Evolutionary conservation across 495 filamentous ascomycete species (phyloP), one percentile per base, ranked within the genome.

Genomic region (Talaromyces thailandensis): DNA sequence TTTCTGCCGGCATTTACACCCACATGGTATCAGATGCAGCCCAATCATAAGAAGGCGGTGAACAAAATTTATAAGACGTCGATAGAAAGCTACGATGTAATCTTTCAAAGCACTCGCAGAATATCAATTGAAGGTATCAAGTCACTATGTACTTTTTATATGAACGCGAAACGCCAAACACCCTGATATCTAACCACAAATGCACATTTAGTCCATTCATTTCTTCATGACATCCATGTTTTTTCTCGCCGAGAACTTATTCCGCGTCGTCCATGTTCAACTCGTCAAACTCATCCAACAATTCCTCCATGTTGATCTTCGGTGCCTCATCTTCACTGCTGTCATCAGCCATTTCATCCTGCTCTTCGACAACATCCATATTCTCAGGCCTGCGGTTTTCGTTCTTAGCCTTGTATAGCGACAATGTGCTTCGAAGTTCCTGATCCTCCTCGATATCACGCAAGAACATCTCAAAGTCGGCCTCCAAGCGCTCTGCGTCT

Each of bases 381-480:
- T 66, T 68, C 51, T 73, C 74, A 29, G 66, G 55, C 64, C 48
- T 71, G 71, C 63, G 68, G 48, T 74, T 72, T 63, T 69, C 70
- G 55, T 82, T 74, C 61, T 81, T 75, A 55, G 75, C 76, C 80
- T 96, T 96, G 75, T 96, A 99, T 67, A 99, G 67, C 60, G 89
- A 88, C 68, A 98, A 72, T 4, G 91, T 92, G 57, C 84, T 77
- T 28, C 93, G 81, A 57, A 99, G 79, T 66, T 99, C 95, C 43
- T 86, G 81, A 71, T 99, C 95, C 71, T 96, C 92, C 73, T 99
- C 95, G 11, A 99, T 88, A 73, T 98, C 95, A 45, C 90, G 85
- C 76, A 99, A 76, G 84, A 99, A 99, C 85, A 90, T 85, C 79
- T 99, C 95, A 70, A 92, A 98, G 73, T 99, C 94, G 43, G 84